Base-by-base conservation (phyloP, 345 rosid genomes). In the Citrus maxima region DNA sequence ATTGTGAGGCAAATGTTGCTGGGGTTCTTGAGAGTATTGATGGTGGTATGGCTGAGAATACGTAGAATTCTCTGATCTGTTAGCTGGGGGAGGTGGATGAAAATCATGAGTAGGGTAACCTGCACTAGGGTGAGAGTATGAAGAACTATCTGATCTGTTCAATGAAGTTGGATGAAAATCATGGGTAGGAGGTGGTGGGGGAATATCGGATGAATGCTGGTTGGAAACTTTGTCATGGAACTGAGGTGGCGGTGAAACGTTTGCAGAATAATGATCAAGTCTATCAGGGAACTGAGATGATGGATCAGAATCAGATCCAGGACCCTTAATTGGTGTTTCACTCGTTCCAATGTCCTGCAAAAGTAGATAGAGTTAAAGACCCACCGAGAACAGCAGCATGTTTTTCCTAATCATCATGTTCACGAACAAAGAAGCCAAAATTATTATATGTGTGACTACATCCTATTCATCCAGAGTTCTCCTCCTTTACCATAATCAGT, bases 1-100 rank as follows among this genome's bases (percentile, higher is more conserved):
- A 84, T 81, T 85, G 65, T 80, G 90, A 37, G 91, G 88, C n/a
- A 78, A 65, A 66, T 85, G 89, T 54, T 84, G 95, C 70, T 82
- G 97, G 40, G 81, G 85, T 70, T 91, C 95, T 80, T 85, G 95
- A 34, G 85, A 79, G 82, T 87, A 89, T 56, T 90, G 92, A 24
- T 89, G 90, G 75, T 79, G 84, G 84, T 86, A 87, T 58, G 93
- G 82, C 78, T 87, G 89, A 74, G 88, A 82, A 87, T 87, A 89
- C 10, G 82, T 22, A 71, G 88, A 80, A 80, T 75, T 84, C 55
- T 87, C 90, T 9, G 89, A 80, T 68, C 77, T 77, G 76, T 74
- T 80, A 25, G 84, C 18, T 18, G 89, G 86, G 78, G 89, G 89
- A 73, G 84, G 87, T 64, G 84, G 95, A 84, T 83, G 88, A 80